Percentiles rank a stretch among this genome's conserved stretches.
These are phyloP conservation scores for Kodamaea jinghongensis DNA, from an alignment of 805 yeast species.

Conservation along the genomic window DNA sequence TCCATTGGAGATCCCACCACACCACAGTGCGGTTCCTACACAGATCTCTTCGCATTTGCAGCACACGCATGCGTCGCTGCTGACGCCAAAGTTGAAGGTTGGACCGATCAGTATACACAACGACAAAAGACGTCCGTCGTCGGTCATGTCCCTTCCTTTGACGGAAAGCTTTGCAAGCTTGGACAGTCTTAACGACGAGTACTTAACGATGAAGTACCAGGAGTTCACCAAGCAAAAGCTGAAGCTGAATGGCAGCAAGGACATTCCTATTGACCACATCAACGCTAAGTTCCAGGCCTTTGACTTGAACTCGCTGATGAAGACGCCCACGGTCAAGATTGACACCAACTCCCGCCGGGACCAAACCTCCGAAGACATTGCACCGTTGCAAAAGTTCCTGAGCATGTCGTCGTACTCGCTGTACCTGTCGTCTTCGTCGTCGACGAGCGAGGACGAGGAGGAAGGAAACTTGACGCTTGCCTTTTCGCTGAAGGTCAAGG, in stretches of 20 bases:
- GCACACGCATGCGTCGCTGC: not conserved
- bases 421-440: conserved; percentile 12
- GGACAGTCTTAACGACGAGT: conserved; percentile 65
- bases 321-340: conserved; percentile 9
- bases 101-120: conserved; percentile 32
- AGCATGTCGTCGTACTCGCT: conserved; percentile 12
- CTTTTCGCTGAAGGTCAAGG: conserved; percentile 37
- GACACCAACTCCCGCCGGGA: conserved; percentile 2
- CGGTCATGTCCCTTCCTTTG: conserved; percentile 65
- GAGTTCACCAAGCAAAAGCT: conserved; percentile 24
- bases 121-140: conserved; percentile 46
- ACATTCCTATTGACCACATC: conserved; percentile 15
- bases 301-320: conserved; percentile 37
- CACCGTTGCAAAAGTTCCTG: conserved; percentile 14
- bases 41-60: not conserved
- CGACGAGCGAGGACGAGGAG: conserved; percentile 36
- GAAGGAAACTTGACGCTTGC: conserved; percentile 44
- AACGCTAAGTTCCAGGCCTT: conserved; percentile 35
- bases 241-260: conserved; percentile 3
- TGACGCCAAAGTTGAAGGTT: conserved; percentile 18
- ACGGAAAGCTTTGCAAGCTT: conserved; percentile 77
- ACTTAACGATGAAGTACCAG: conserved; percentile 38
- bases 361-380: conserved; percentile 20
- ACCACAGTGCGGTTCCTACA: not conserved
- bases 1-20: not conserved